Evolutionary conservation across 1,284 basidiomycete genomes (phyloP), one percentile per base, ranked within the genome.

Genomic region (Irpex sp.): DNA sequence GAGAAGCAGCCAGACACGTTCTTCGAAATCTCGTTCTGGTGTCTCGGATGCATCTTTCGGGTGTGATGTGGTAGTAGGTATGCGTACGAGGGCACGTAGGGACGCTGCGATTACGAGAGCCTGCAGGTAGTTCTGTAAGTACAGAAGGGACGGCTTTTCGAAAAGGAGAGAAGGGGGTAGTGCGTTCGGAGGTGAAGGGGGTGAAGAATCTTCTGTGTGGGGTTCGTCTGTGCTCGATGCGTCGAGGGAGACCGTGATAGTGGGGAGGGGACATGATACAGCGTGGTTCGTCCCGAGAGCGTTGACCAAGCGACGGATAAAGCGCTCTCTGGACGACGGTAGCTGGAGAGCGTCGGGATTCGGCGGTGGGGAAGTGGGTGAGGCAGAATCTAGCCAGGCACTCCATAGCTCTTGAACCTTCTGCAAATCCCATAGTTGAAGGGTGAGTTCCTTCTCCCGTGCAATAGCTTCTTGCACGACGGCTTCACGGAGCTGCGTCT

Each of bases 71-170:
- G 54, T 68, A 15, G 78, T 80, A 1, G 82, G 74, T 35, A 33
- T 33, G 31, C 77, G 81, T 2, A 82, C 77, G 43, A 91, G 80
- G 6, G 82, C 78, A 36, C 81, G 80, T 50, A 92, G 76, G 6
- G 83, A 79, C 0, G 88, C 86, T 33, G 83, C 77, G 59, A 92
- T 87, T 26, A 88, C 78, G 21, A 91, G 77, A 0, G 88, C 89
- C 69, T 92, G 90, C 5, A 92, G 71, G 65, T 81, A 81, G 68
- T 92, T 90, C 71, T 92, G 90, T 13, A 85, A 69, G 66, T 79
- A 79, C 57, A 88, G 71, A 0, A 92, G 77, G 4, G 78, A 70
- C 0, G 84, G 83, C 1, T 77, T 69, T 1, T 78, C 77, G 69
- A 90, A 83, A 68, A 89, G 82, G 65, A 92, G 82, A 15, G 83